Conservation (phyloP, 2,329 filamentous ascomycete species). For the Blastomyces gilchristii region DNA sequence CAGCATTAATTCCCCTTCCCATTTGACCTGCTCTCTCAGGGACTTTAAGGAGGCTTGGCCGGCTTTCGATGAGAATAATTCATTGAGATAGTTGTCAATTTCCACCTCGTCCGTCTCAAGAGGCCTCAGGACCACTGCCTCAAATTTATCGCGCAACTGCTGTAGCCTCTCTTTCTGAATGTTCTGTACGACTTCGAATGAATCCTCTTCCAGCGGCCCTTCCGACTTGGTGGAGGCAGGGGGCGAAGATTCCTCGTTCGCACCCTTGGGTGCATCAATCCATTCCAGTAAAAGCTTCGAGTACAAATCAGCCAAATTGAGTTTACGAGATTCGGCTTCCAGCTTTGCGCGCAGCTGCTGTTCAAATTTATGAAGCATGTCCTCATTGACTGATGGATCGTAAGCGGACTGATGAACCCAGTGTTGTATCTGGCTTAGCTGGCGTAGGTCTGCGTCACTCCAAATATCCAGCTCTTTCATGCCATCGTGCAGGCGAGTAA, state of each 20-base stretch:
- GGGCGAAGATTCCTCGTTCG: constrained; percentile 11
- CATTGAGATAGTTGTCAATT: constrained; percentile 25
- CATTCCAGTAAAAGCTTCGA: constrained; percentile 33
- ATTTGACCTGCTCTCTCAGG: constrained; percentile 22
- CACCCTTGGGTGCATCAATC: constrained; percentile 22
- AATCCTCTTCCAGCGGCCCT: constrained; percentile 17
- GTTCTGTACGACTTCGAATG: constrained; percentile 25
- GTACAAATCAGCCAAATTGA: constrained; percentile 28
- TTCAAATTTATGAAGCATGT: constrained; percentile 26
- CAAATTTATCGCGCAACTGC: constrained; percentile 32
- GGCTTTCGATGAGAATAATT: constrained; percentile 24
- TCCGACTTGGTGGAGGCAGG: constrained; percentile 8
- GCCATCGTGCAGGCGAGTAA: constrained; percentile 10
- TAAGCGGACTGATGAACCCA: constrained; percentile 31
- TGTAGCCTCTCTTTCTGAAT: constrained; percentile 29
- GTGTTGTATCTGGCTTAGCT: constrained; percentile 24
- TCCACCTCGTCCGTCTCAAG: constrained; percentile 25
- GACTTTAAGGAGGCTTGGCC: constrained; percentile 16
- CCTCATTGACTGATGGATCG: constrained; percentile 28
- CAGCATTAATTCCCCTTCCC: constrained; percentile 17
- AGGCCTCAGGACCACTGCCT: constrained; percentile 31
- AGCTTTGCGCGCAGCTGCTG: constrained; percentile 24
- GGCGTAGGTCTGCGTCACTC: constrained; percentile 11
- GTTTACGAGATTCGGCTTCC: constrained; percentile 29
- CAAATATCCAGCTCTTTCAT: constrained; percentile 14